These are phyloP conservation scores for Suhomyces wounanorum DNA, from an alignment of 1,139 yeast genomes.

Conservation along the genomic window DNA sequence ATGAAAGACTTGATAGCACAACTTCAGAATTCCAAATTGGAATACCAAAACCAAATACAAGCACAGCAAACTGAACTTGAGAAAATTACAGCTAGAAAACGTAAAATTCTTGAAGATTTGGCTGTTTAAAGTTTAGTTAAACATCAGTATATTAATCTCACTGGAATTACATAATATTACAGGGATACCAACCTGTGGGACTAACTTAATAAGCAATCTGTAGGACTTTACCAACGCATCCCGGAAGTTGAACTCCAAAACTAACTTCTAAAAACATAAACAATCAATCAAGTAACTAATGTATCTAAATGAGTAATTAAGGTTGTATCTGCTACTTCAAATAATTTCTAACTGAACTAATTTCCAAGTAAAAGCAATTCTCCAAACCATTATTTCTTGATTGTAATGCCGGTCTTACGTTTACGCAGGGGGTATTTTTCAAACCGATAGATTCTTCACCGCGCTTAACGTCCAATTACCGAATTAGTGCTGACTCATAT, in stretches of 20 bases:
- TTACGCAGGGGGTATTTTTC: slow-evolving; percentile 10
- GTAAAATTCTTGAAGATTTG: background rate
- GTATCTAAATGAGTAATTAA: no score
- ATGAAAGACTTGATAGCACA: slow-evolving; percentile 2
- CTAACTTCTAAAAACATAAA: no score
- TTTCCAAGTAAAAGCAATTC: background rate
- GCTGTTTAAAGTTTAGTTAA: no score
- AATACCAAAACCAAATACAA: slow-evolving; percentile 1
- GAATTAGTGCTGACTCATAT: slow-evolving; percentile 20
- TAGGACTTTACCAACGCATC: no score
- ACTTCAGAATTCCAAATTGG: slow-evolving; percentile 6
- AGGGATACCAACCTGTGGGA: no score
- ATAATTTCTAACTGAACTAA: no score
- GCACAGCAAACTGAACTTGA: slow-evolving; percentile 11
- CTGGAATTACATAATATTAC: no score
- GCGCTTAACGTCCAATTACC: slow-evolving; percentile 25
- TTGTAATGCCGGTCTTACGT: slow-evolving; percentile 1
- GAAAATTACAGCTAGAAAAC: background rate
- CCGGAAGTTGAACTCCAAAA: no score
- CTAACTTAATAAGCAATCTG: no score
- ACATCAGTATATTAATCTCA: no score
- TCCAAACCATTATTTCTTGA: background rate
- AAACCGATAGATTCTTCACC: slow-evolving; percentile 21
- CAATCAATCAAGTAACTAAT: no score
- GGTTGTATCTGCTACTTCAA: no score